Evolutionary conservation across 2,329 filamentous ascomycete species (phyloP).

Genomic region (Aspergillus sp.): DNA sequence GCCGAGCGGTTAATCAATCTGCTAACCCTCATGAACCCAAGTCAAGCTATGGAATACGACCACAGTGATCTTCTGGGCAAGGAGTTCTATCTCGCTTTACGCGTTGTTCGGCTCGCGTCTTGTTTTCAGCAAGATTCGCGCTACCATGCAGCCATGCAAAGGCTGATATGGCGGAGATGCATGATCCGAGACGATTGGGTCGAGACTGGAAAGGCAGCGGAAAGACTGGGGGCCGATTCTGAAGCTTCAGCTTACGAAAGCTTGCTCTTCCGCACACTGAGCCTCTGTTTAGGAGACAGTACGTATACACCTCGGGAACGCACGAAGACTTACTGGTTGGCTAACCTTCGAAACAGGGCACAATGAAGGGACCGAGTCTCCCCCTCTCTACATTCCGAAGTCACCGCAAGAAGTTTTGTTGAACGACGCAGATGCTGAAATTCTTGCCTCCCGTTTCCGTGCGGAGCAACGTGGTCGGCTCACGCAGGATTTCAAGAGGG

Average conservation of each 20-base stretch:
- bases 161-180: constrained; percentile 78
- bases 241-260: constrained; percentile 63
- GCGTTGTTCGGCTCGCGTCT: constrained; percentile 54
- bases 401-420: constrained; percentile 29
- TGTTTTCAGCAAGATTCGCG: constrained; percentile 51
- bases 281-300: constrained; percentile 58
- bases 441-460: constrained; percentile 52
- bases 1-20: constrained; percentile 57
- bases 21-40: constrained; percentile 73
- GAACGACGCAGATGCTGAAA: constrained; percentile 46
- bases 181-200: constrained; percentile 84
- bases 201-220: constrained; percentile 71
- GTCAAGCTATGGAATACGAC: constrained; percentile 44
- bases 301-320: not conserved
- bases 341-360: constrained; percentile 10
- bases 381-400: constrained; percentile 23
- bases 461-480: constrained; percentile 66
- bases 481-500: constrained; percentile 67
- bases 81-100: constrained; percentile 74
- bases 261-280: constrained; percentile 66
- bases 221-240: constrained; percentile 69
- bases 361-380: constrained; percentile 10
- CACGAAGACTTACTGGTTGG: not conserved
- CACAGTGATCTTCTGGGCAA: constrained; percentile 50
- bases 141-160: constrained; percentile 26